Evolutionary conservation across 2,329 filamentous ascomycete genomes (phyloP).

Genomic region (Cadophora sp.): DNA sequence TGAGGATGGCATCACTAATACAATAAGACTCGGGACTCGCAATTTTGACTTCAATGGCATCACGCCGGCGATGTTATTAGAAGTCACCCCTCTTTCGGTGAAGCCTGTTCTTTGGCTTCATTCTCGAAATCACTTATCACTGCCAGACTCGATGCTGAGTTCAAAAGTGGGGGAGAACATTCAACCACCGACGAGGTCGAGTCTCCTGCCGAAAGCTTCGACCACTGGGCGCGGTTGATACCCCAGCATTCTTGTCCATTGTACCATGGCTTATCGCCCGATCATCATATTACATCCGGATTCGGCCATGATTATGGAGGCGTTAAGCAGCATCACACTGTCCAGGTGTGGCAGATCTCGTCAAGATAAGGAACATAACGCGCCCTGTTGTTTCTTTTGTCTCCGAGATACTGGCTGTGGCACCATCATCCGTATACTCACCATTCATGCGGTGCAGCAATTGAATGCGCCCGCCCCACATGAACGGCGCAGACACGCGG

Average conservation of each 20-base stretch:
- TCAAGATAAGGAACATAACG: not conserved
- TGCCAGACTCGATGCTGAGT: too few relatives aligned
- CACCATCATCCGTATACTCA: not conserved
- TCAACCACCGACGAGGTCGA: too few relatives aligned
- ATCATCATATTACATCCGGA: not conserved
- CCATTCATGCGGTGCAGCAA: not conserved
- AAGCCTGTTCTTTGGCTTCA: too few relatives aligned
- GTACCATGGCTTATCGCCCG: not conserved
- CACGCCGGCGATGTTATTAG: too few relatives aligned
- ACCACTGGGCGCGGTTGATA: not conserved
- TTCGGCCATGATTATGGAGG: not conserved
- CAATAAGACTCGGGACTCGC: too few relatives aligned
- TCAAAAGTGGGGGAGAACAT: too few relatives aligned
- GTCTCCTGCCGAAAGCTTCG: not conserved
- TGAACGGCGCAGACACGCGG: constrained; percentile 15
- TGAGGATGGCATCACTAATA: too few relatives aligned
- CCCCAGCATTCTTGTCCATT: not conserved
- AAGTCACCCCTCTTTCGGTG: too few relatives aligned
- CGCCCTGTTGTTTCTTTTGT: not conserved
- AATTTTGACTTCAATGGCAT: too few relatives aligned
- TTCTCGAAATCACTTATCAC: too few relatives aligned
- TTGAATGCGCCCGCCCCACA: not conserved
- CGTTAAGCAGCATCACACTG: too few relatives aligned
- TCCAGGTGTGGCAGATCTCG: not conserved
- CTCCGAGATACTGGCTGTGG: not conserved